Evolutionary conservation across 345 rosid species (phyloP).

Genomic region (Citrus medica): DNA sequence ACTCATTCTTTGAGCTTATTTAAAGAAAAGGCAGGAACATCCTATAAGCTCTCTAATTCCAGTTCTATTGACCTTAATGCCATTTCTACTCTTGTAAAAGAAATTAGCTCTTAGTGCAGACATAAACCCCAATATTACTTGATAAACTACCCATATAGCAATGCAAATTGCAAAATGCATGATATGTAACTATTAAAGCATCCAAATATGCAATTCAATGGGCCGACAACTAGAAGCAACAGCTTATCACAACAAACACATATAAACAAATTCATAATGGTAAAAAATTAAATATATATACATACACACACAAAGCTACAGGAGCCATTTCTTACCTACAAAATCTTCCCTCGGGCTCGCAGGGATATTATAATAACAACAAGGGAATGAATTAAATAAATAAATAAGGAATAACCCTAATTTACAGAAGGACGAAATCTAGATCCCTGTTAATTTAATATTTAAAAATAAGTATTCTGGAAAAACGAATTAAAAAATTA

Average conservation of each 20-base stretch:
- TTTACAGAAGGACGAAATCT: neutral
- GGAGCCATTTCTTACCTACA: constrained; percentile 12
- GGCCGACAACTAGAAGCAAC: neutral
- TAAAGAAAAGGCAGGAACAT: neutral
- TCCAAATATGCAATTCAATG: neutral
- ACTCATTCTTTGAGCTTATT: neutral
- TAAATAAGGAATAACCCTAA: neutral
- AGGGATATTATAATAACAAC: neutral
- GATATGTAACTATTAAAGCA: neutral
- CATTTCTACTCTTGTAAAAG: neutral
- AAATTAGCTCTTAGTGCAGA: neutral
- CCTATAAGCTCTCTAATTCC: neutral
- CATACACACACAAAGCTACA: neutral
- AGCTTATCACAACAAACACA: neutral
- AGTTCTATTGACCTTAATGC: neutral
- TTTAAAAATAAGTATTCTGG: neutral
- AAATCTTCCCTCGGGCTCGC: neutral
- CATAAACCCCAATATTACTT: neutral
- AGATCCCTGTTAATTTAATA: neutral
- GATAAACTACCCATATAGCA: neutral
- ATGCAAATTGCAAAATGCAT: neutral
- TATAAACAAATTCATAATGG: neutral
- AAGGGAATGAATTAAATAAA: neutral
- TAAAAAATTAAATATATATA: neutral
- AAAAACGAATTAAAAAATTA: neutral